Evolutionary conservation across 176 grass and related monocot species (phyloP).

Genomic region (Musa acuminata): DNA sequence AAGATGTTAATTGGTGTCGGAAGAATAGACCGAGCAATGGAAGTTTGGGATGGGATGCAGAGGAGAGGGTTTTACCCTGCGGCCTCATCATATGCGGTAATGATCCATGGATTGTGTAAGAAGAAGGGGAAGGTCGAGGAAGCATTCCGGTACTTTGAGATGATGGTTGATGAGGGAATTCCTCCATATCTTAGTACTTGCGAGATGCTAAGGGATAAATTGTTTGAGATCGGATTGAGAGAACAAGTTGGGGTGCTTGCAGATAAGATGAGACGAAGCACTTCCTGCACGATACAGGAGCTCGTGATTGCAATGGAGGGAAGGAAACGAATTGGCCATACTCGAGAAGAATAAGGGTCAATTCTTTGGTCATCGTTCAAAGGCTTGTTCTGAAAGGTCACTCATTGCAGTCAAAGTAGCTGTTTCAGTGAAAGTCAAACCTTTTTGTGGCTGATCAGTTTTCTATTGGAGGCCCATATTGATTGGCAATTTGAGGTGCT

Average conservation of each 20-base stretch:
- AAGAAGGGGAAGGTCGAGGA: slow-evolving; percentile 70
- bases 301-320: slow-evolving; percentile 44
- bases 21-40: slow-evolving; percentile 49
- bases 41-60: slow-evolving; percentile 93
- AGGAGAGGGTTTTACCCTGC: slow-evolving; percentile 52
- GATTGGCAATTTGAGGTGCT: neutral
- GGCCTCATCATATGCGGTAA: slow-evolving; percentile 59
- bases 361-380: neutral
- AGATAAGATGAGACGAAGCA: slow-evolving; percentile 66
- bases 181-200: slow-evolving; percentile 76
- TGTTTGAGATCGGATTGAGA: slow-evolving; percentile 44
- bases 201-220: slow-evolving; percentile 56
- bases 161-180: slow-evolving; percentile 81
- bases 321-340: slow-evolving; percentile 21
- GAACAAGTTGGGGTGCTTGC: slow-evolving; percentile 42
- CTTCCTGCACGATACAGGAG: slow-evolving; percentile 65
- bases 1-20: slow-evolving; percentile 68
- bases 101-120: slow-evolving; percentile 74
- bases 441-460: neutral
- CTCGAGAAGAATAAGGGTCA: neutral
- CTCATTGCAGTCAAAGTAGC: neutral
- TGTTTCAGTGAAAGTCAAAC: neutral
- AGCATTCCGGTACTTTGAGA: slow-evolving; percentile 72
- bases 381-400: neutral
- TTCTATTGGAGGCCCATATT: neutral